A percentile compares a stretch with the other conserved stretches of the same genome.
Conservation (phyloP, 805 yeast species). For the Kodamaea hsintzibuensis region DNA sequence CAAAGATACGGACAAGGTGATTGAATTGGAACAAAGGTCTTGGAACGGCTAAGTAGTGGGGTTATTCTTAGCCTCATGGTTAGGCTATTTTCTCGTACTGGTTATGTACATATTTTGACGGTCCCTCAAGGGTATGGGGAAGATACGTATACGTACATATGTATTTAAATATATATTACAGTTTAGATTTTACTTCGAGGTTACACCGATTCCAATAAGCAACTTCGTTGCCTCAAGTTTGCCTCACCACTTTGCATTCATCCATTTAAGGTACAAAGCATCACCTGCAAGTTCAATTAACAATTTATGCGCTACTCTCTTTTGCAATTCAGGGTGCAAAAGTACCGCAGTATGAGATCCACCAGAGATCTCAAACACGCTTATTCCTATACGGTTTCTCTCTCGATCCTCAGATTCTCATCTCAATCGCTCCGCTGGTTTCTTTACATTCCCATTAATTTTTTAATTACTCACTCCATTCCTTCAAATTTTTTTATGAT, state of each 20-base stretch:
- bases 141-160: no score
- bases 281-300: neutral
- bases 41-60: neutral
- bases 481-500: no score
- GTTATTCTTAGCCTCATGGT: neutral
- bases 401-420: no score
- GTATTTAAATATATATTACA: no score
- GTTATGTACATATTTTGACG: no score
- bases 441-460: no score
- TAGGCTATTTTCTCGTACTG: no score
- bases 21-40: neutral
- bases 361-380: neutral
- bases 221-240: neutral
- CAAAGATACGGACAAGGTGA: neutral
- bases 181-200: neutral
- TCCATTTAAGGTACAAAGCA: neutral
- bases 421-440: no score
- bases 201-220: neutral
- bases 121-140: no score
- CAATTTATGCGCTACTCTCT: neutral
- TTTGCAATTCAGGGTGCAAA: neutral
- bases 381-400: no score
- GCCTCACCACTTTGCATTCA: neutral
- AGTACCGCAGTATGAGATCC: neutral
- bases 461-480: no score